Evolutionary conservation across 345 rosid species (phyloP), one percentile per base, ranked within the genome.

Genomic region (Sonneratia alba): DNA sequence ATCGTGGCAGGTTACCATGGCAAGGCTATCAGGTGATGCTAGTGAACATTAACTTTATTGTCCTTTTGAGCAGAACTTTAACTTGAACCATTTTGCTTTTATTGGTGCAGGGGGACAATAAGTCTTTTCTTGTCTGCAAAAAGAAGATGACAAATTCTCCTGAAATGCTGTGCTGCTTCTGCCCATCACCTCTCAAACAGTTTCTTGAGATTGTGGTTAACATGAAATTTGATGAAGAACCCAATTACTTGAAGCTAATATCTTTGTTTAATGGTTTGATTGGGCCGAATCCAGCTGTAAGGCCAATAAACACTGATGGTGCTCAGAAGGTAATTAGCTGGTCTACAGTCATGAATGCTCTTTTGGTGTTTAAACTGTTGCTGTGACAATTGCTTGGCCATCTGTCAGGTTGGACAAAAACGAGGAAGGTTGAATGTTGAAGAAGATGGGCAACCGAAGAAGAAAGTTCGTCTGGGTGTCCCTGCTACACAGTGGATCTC

Each of bases 401-500:
- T 91, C 62, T 81, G 79, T 73, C 99, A 94, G 81, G 96, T 93
- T 79, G 98, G 97, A 66, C 96, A 91, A 80, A 96, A 96, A 83
- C 89, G 99, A 71, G 96, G 92, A 63, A 89, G 96, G 83, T 77
- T 91, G 79, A 86, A 81, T 69, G 76, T 78, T 68, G 99, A 91
- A 43, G 98, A 87, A 72, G 99, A 89, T 80, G 95, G 84, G 68
- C 93, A 85, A 62, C 96, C 95, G 11, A 88, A 85, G 87, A 96
- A 92, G 88, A 96, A 89, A 77, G 87, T 92, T 77, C 96, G 97
- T 22, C 64, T 88, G 67, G 98, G 99, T 79, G 90, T 91, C 77
- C 95, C 99, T 73, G 96, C 99, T 68, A 88, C 90, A 0, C 99
- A 96, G 77, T 92, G 99, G 99, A 92, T 91, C 82, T 92, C 95